Conservation (phyloP, 148 eudicot genomes). For the Nepenthes gracilis region DNA sequence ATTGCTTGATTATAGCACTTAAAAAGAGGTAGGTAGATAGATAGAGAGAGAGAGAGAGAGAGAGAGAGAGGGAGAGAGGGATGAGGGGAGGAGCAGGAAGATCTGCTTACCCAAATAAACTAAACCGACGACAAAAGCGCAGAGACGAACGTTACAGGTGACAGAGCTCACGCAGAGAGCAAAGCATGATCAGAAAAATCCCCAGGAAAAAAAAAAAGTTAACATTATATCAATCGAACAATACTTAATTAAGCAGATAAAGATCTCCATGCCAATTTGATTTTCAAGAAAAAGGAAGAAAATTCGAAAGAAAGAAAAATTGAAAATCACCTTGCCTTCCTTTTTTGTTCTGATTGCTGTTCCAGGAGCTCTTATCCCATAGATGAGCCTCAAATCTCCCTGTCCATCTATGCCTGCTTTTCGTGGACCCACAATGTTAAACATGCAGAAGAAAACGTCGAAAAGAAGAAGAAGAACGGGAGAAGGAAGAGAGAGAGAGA, state of each 20-base stretch:
- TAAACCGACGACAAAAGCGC: constrained; percentile 36
- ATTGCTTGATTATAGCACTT: no score
- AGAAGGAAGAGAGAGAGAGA: background rate
- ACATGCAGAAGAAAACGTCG: constrained; percentile 20
- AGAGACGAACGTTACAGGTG: constrained; percentile 34
- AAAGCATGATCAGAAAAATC: constrained; percentile 16
- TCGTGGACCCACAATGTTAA: background rate
- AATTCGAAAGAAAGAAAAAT: background rate
- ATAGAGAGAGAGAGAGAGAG: background rate
- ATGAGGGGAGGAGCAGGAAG: background rate
- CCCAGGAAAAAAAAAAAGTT: constrained; percentile 3
- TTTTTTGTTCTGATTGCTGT: constrained; percentile 73
- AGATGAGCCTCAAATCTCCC: constrained; percentile 94
- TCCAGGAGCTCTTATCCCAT: constrained; percentile 94
- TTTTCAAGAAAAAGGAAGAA: background rate
- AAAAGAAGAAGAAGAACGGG: background rate
- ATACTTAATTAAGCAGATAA: constrained; percentile 2
- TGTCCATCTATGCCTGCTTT: constrained; percentile 86
- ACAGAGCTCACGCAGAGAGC: constrained; percentile 18
- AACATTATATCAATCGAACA: background rate
- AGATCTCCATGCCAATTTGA: background rate
- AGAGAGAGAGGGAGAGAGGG: background rate
- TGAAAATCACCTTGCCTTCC: constrained; percentile 67
- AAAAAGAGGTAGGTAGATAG: no score
- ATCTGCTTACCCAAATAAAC: constrained; percentile 85